phyloP scores from a whole-genome alignment of 208 protist species.

The Leishmania tarentolae region DNA sequence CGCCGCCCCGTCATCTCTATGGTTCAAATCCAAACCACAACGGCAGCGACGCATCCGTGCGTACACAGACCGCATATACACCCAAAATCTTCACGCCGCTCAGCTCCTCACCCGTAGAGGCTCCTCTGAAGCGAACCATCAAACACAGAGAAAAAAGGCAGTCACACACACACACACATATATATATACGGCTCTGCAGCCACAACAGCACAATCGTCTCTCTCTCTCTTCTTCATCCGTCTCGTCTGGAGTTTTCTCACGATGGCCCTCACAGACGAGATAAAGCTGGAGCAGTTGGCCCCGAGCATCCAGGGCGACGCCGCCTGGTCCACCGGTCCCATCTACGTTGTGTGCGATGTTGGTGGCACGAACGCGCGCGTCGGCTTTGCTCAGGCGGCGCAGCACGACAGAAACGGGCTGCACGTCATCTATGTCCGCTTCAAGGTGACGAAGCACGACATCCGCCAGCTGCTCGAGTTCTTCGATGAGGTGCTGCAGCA shows the following conservation, averaged over 20 bases:
- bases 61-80: background rate
- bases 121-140: background rate
- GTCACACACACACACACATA: background rate
- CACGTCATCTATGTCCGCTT: constrained; percentile 50
- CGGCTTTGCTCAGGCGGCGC: constrained; percentile 45
- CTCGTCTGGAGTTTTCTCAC: too few relatives aligned
- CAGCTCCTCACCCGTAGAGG: background rate
- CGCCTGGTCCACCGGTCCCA: constrained; percentile 34
- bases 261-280: background rate
- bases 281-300: constrained; percentile 26
- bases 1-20: background rate
- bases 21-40: background rate
- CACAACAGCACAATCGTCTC: background rate
- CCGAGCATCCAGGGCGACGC: constrained; percentile 24
- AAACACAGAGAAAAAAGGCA: background rate
- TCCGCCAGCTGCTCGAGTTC: constrained; percentile 54
- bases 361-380: constrained; percentile 75
- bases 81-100: background rate
- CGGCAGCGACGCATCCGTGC: background rate
- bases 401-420: constrained; percentile 15
- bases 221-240: background rate
- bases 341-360: constrained; percentile 76
- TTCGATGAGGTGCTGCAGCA: constrained; percentile 41
- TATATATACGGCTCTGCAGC: background rate
- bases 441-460: constrained; percentile 46